These are phyloP conservation scores for Tuber magnatum DNA, from an alignment of 495 filamentous ascomycete genomes.

Conservation along the genomic window DNA sequence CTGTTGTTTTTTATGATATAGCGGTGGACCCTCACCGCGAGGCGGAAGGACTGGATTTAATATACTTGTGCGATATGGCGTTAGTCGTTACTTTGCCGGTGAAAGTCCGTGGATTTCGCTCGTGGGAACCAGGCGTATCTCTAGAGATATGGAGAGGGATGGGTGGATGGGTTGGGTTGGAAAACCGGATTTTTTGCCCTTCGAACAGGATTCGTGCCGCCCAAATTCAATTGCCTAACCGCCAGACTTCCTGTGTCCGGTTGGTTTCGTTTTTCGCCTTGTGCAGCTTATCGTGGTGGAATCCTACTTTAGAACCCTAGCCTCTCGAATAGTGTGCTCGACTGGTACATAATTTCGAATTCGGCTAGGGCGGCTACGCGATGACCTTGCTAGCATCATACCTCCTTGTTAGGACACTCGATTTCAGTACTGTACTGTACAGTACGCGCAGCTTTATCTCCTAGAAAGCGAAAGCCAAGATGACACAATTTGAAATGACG, in stretches of 20 bases:
- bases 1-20: neutral
- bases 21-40: neutral
- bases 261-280: neutral
- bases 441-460: neutral
- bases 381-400: neutral
- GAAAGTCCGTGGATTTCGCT: neutral
- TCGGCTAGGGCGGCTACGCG: neutral
- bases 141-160: neutral
- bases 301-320: neutral
- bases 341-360: neutral
- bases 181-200: neutral
- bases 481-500: neutral
- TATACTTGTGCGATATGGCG: neutral
- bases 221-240: neutral
- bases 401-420: neutral
- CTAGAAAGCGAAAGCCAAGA: neutral
- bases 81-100: neutral
- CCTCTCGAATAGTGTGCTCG: neutral
- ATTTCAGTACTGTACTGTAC: too few species aligned
- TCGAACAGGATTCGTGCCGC: neutral
- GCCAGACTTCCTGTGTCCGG: neutral
- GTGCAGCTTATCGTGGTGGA: neutral
- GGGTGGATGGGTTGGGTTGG: neutral
- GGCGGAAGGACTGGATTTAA: neutral
- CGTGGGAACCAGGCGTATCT: neutral